Evolutionary conservation across 1,139 yeast genomes (phyloP).

Genomic region (Geotrichum histeridarum): DNA sequence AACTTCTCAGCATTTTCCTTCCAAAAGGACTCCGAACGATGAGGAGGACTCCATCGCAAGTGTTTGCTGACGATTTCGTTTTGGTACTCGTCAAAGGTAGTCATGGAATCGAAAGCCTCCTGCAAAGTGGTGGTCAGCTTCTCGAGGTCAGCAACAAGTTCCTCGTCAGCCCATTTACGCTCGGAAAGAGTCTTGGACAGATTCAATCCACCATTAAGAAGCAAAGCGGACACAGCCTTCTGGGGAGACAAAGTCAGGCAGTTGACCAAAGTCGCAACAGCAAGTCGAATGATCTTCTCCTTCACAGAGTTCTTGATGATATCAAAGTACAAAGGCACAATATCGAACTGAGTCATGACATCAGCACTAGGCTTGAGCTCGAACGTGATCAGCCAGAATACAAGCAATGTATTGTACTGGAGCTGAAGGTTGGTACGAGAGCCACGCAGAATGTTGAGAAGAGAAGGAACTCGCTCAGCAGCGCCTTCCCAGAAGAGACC

Average conservation of each 20-base stretch:
- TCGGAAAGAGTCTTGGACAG: slow-evolving; percentile 65
- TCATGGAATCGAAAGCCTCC: slow-evolving; percentile 69
- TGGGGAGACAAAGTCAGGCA: slow-evolving; percentile 36
- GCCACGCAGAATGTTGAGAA: slow-evolving; percentile 46
- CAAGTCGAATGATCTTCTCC: slow-evolving; percentile 81
- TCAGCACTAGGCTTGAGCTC: slow-evolving; percentile 51
- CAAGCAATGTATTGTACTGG: slow-evolving; percentile 71
- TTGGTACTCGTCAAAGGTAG: slow-evolving; percentile 88
- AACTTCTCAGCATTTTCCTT: slow-evolving; percentile 70
- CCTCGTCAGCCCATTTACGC: slow-evolving; percentile 94
- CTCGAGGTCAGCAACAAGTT: slow-evolving; percentile 68
- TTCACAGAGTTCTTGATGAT: slow-evolving; percentile 77
- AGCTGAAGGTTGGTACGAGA: slow-evolving; percentile 66
- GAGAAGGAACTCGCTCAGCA: slow-evolving; percentile 51
- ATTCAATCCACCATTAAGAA: slow-evolving; percentile 72
- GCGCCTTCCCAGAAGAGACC: slow-evolving; percentile 48
- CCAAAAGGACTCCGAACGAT: slow-evolving; percentile 85
- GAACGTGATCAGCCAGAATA: slow-evolving; percentile 82
- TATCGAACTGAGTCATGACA: slow-evolving; percentile 45
- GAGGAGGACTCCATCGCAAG: slow-evolving; percentile 91
- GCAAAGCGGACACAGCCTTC: slow-evolving; percentile 57
- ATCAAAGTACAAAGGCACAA: slow-evolving; percentile 53
- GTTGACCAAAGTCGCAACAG: slow-evolving; percentile 64
- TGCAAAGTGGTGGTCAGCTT: slow-evolving; percentile 55
- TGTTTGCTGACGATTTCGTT: slow-evolving; percentile 76